phyloP scores from a whole-genome alignment of 257 asterid species.

The Solanum megistacrolobum region DNA sequence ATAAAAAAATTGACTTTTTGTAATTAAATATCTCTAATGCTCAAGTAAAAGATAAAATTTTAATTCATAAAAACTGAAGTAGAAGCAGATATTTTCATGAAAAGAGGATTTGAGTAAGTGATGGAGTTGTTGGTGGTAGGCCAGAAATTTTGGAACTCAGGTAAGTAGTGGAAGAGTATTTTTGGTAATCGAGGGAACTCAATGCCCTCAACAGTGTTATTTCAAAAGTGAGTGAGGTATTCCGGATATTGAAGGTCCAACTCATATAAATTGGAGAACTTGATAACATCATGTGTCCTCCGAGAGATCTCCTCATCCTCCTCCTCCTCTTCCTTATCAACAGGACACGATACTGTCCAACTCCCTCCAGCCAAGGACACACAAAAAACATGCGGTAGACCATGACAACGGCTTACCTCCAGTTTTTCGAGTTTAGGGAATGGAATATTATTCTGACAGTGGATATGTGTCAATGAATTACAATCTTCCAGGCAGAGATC shows the following conservation, averaged over 20 bases:
- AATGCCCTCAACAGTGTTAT: background rate
- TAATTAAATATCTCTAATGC: too few species aligned
- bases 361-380: background rate
- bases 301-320: too few species aligned
- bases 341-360: too few species aligned
- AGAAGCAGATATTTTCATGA: background rate
- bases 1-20: too few species aligned
- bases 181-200: background rate
- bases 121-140: background rate
- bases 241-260: background rate
- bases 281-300: background rate
- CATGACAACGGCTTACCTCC: too few species aligned
- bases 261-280: background rate
- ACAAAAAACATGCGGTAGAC: too few species aligned
- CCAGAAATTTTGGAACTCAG: background rate
- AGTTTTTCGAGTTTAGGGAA: too few species aligned
- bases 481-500: too few species aligned
- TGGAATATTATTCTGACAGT: too few species aligned
- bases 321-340: too few species aligned
- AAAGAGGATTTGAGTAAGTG: background rate
- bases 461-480: background rate
- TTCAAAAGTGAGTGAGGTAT: background rate
- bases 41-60: too few species aligned
- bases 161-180: fast-evolving
- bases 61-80: too few species aligned